Base-by-base conservation (phyloP, 352 stramenopile species). In the Pythium brassicae region DNA sequence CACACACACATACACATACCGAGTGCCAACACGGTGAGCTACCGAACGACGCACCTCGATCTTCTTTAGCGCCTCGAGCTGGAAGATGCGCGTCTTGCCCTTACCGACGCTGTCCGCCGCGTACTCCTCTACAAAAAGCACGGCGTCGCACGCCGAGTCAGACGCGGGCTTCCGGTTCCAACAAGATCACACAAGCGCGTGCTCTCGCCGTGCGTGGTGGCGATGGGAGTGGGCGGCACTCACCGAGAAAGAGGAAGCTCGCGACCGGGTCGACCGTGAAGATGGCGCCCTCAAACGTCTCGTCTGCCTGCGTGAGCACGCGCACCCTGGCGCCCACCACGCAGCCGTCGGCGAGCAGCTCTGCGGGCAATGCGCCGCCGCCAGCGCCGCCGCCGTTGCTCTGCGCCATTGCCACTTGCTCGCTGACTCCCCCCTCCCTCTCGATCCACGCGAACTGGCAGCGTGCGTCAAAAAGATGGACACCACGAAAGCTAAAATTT, bases 161-260 rank as follows among this genome's bases (percentile, higher is more conserved):
- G 44, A 34, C 20, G 5, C 22, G n/a, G 22, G 8, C 12, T 3
- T 11, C 2, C 22, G 9, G 20, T 3, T 15, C 29, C 22, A 29
- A 20, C 11, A 32, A n/a, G 5, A 6, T 26, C n/a, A 26, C 26
- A n/a, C 20, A 10, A 20, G 45, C 2, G 23, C n/a, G 26, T 29
- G 46, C 50, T 19, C 37, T 26, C 22, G 39, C 25, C 22, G 40
- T 20, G 48, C 27, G 40, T 26, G 22, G 45, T 37, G 10, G n/a
- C 20, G 10, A 32, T 29, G 20, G 14, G 42, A 29, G 23, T 19
- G 15, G 9, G 15, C 5, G 34, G 27, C 14, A 50, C 59, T 25
- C 58, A 91, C 81, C 79, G 45, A 94, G 72, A 52, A 94, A 70
- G 53, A 94, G 78, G 63, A 94, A 90, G 56, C 83, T 84, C 54